Conservation (phyloP, 805 yeast genomes). For the Dipodascus geniculatus region DNA sequence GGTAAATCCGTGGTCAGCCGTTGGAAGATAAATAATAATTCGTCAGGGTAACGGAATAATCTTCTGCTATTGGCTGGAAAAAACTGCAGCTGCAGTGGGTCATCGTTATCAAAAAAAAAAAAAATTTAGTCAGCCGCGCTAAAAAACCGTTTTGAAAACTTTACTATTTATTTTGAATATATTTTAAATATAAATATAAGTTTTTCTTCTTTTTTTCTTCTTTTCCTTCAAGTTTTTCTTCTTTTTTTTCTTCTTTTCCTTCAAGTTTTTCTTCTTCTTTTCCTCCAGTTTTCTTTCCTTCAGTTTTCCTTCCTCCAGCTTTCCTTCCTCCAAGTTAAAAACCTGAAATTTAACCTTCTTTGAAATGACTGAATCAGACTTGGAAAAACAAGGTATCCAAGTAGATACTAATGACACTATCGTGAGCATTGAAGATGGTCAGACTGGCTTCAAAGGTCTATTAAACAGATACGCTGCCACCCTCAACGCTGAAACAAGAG, state of each 20-base stretch:
- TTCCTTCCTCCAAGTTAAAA: too few species aligned
- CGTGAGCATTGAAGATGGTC: neutral
- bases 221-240: neutral
- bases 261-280: neutral
- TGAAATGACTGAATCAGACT: neutral
- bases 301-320: too few species aligned
- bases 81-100: neutral
- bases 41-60: neutral
- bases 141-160: neutral
- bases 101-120: neutral
- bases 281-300: neutral
- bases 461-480: neutral
- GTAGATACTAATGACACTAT: neutral
- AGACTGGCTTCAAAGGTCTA: neutral
- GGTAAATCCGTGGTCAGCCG: neutral
- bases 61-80: neutral
- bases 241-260: neutral
- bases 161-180: too few species aligned
- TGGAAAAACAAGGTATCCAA: neutral
- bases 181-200: neutral
- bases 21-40: neutral
- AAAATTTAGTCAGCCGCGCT: neutral
- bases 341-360: too few species aligned
- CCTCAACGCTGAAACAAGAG: slow-evolving; percentile 42
- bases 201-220: neutral